These are phyloP conservation scores for Aspergillus incahuasiensis DNA, from an alignment of 495 filamentous ascomycete genomes.

Conservation along the genomic window DNA sequence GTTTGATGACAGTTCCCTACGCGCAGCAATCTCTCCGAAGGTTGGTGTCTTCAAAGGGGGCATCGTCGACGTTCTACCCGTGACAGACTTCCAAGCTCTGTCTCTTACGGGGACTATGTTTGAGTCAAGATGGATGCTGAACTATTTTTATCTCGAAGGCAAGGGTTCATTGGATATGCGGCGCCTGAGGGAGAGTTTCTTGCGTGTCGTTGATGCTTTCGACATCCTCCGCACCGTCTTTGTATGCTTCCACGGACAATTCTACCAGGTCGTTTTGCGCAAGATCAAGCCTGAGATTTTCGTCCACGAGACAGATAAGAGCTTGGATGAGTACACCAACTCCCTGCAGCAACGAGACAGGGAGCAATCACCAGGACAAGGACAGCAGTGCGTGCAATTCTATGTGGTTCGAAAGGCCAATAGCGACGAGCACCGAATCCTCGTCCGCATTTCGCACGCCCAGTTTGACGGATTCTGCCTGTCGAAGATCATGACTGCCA, in stretches of 20 bases:
- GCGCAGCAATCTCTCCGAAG: constrained; percentile 48
- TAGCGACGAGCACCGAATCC: constrained; percentile 50
- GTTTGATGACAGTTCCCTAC: constrained; percentile 39
- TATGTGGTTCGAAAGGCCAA: constrained; percentile 50
- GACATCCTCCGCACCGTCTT: constrained; percentile 71
- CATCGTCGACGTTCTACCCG: constrained; percentile 54
- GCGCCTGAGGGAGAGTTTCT: constrained; percentile 42
- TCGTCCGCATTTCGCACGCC: constrained; percentile 65
- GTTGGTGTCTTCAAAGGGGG: constrained; percentile 53
- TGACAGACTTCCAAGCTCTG: constrained; percentile 60
- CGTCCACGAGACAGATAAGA: constrained; percentile 51
- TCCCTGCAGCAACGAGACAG: constrained; percentile 46
- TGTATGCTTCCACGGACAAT: constrained; percentile 49
- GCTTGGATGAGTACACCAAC: constrained; percentile 45
- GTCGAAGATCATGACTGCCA: constrained; percentile 53
- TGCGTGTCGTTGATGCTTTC: constrained; percentile 47
- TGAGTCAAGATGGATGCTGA: constrained; percentile 47
- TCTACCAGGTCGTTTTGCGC: constrained; percentile 59
- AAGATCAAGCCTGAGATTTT: constrained; percentile 48
- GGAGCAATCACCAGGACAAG: constrained; percentile 50
- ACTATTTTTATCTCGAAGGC: constrained; percentile 56
- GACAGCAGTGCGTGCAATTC: constrained; percentile 60
- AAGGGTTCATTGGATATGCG: constrained; percentile 42
- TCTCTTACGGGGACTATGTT: constrained; percentile 57
- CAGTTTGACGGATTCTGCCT: constrained; percentile 73